A percentile compares a stretch with the other conserved stretches of the same genome.
These are phyloP conservation scores for Elsinoe australis DNA, from an alignment of 2,329 filamentous ascomycete species.

Conservation along the genomic window DNA sequence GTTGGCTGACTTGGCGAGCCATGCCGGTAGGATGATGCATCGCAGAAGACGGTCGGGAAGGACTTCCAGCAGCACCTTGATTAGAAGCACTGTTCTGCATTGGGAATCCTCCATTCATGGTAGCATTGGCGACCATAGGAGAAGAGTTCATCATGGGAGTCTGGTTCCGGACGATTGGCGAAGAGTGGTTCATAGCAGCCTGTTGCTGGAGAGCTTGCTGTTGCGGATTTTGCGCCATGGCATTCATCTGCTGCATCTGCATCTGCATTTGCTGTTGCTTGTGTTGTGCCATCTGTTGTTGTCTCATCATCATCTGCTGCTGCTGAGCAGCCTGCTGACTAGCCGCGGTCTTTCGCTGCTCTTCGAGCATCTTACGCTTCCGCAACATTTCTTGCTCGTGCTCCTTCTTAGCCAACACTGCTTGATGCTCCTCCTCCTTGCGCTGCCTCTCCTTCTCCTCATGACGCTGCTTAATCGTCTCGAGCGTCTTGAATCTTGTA, in stretches of 20 bases:
- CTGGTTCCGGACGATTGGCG: conserved; percentile 48
- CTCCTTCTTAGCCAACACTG: conserved; percentile 30
- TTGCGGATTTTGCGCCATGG: conserved; percentile 21
- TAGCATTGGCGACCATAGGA: conserved; percentile 32
- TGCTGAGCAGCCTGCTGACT: conserved; percentile 37
- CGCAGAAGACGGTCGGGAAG: conserved; percentile 59
- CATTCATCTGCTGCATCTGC: conserved; percentile 39
- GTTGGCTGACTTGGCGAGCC: conserved; percentile 34
- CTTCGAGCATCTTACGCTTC: conserved; percentile 31
- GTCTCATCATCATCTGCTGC: conserved; percentile 34
- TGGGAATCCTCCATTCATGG: conserved; percentile 36
- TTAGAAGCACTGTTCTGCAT: conserved; percentile 56
- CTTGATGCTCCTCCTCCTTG: conserved; percentile 49
- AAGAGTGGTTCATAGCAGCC: conserved; percentile 48
- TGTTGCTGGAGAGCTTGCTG: conserved; percentile 43
- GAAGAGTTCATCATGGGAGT: conserved; percentile 41
- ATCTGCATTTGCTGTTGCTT: conserved; percentile 34
- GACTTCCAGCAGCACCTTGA: conserved; percentile 57
- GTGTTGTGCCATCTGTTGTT: conserved; percentile 31
- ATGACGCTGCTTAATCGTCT: conserved; percentile 71
- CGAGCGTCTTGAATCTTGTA: conserved; percentile 84
- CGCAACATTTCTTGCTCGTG: conserved; percentile 32
- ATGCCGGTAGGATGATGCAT: conserved; percentile 34
- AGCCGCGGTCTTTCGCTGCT: conserved; percentile 26
- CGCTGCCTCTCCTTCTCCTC: conserved; percentile 57